phyloP scores from a whole-genome alignment of 2,329 filamentous ascomycete species.

The Knufia petricola region DNA sequence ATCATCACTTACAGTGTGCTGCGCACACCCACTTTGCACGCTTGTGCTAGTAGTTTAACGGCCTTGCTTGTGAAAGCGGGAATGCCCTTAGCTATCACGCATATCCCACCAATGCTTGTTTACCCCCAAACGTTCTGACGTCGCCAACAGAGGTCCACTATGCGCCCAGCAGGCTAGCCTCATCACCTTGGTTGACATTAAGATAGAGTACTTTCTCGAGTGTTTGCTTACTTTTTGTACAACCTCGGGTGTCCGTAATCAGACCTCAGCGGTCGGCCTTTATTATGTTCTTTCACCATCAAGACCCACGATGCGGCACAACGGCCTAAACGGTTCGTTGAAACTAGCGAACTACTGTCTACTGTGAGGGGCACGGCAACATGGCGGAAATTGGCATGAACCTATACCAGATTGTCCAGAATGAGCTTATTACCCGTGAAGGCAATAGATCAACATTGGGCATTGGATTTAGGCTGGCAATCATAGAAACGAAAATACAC shows the following conservation, averaged over 20 bases:
- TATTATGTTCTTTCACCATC: background rate
- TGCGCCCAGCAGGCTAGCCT: too few relatives aligned
- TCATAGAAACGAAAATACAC: conserved; percentile 15
- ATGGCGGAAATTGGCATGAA: conserved; percentile 17
- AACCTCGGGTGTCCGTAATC: background rate
- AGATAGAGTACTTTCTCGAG: background rate
- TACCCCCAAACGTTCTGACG: background rate
- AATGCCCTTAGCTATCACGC: background rate
- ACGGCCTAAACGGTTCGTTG: background rate
- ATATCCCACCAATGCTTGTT: background rate
- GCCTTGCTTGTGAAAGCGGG: too few relatives aligned
- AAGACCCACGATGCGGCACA: background rate
- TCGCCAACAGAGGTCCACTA: background rate
- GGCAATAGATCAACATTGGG: conserved; percentile 15
- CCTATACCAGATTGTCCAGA: conserved; percentile 22
- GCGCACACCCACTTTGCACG: too few relatives aligned
- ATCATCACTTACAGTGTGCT: too few relatives aligned
- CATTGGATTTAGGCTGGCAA: conserved; percentile 14
- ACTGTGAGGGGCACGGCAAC: background rate
- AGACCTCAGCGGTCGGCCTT: background rate
- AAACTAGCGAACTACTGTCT: background rate
- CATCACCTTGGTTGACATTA: too few relatives aligned
- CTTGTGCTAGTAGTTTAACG: too few relatives aligned
- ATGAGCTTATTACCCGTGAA: conserved; percentile 17
- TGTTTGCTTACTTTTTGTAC: background rate